Evolutionary conservation across 1,284 basidiomycete species (phyloP), one percentile per base, ranked within the genome.

Genomic region (Apiotrichum mycotoxinovorans): DNA sequence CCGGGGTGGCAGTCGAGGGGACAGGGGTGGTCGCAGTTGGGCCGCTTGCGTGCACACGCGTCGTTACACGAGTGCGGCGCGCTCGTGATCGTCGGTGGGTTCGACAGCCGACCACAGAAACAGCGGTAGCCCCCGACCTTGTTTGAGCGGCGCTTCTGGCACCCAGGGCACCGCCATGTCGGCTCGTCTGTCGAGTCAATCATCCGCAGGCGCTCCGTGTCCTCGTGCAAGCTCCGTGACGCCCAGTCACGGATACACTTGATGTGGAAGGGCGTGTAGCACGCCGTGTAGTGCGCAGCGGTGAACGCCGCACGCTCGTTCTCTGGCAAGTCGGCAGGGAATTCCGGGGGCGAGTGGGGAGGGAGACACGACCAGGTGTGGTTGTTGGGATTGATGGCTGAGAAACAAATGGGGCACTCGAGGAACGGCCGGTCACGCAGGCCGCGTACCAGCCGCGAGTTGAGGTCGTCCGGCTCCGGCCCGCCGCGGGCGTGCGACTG

Each of bases 11-110:
- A 87, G 12, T 79, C 72, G 11, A 86, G 81, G 0, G 87, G 83
- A 66, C 91, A 96, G 0, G 86, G 80, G 64, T 89, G 87, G 0
- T 75, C 75, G 63, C 87, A 86, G 47, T 73, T 71, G 0, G 67
- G 72, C 4, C 90, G 82, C 1, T 79, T 67, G 2, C 90, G 84
- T 0, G 85, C 82, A 72, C 92, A 95, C 0, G 84, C 81, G 58
- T 85, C 84, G 0, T 83, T 88, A 66, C 92, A 96, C 15, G 76
- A 91, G 71, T 96, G 92, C 1, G 91, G 91, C 0, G 87, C 90
- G 0, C 84, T 81, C 0, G 87, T 79, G 9, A 84, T 83, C 0
- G 84, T 80, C 1, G 84, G 84, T 0, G 89, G 89, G 63, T 89
- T 84, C n/a, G 83, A 79, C 3, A 82, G 80, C 0, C 87, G 82